Evolutionary conservation across 805 yeast species (phyloP), one percentile per base, ranked within the genome.

Genomic region (Huiozyma naganishii): DNA sequence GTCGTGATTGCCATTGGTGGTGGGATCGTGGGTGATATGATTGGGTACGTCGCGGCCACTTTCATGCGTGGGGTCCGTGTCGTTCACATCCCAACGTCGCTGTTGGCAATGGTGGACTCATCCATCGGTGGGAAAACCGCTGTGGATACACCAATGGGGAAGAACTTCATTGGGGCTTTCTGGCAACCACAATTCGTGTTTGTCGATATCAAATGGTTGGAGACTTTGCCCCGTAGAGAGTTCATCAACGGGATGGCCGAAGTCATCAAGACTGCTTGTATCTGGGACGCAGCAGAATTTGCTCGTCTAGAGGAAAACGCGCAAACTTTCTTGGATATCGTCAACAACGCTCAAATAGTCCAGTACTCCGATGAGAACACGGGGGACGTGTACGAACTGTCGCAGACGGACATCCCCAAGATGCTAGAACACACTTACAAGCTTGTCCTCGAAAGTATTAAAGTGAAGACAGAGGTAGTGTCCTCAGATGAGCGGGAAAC

Each of bases 101-200:
- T 92, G 50, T 72, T 92, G 49, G 82, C 98, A 7, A 92, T 92
- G 98, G 98, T 92, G 32, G 98, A 92, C 64, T 88, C 97, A 8
- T 86, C 97, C 5, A 87, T 92, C 53, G 98, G 98, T 47, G 98
- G 98, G 36, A 92, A 92, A 63, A 92, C 98, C 37, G 98, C 98
- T 36, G 89, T 92, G 45, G 98, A 92, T 61, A 89, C 97, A 10
- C 95, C 97, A 1, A 64, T 83, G 50, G 98, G 98, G 39, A 92
- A 92, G 71, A 92, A 92, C 69, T 82, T 92, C 52, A 74, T 92
- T 49, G 98, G 98, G 49, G 92, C 97, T 0, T 92, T 92, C 65
- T 92, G 96, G 88, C 98, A 92, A 68, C 97, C 98, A 7, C 69
- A 74, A 52, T 80, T 83, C 54, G 85, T 92, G 48, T 79, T 88